Evolutionary conservation across 225 moss, liverwort and hornwort genomes (phyloP).

Genomic region (Asterella californica): DNA sequence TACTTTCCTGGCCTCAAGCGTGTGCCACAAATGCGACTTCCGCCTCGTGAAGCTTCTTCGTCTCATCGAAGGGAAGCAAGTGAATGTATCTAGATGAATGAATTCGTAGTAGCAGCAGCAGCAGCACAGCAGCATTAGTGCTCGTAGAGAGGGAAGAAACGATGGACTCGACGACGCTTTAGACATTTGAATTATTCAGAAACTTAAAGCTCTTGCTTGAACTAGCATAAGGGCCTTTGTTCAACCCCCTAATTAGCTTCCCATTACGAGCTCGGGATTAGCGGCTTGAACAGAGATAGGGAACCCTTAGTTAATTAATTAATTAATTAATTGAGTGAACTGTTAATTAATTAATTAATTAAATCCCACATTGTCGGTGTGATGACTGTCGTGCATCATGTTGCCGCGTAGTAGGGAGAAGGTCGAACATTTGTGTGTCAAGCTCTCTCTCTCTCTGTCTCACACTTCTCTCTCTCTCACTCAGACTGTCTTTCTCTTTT

Average conservation of each 20-base stretch:
- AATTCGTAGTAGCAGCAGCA: not conserved
- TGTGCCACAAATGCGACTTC: not conserved
- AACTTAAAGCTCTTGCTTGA: constrained; percentile 24
- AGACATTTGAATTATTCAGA: constrained; percentile 16
- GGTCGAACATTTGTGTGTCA: no score
- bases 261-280: not conserved
- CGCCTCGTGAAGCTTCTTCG: not conserved
- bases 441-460: no score
- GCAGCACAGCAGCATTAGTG: constrained; percentile 10
- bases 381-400: not conserved
- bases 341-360: constrained; percentile 17
- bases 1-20: not conserved
- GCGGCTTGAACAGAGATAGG: constrained; percentile 31
- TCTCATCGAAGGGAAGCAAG: not conserved
- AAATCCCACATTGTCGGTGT: not conserved
- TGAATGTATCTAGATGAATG: no score
- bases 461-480: no score
- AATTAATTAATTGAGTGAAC: constrained; percentile 10
- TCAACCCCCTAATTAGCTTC: constrained; percentile 27
- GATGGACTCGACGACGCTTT: constrained; percentile 9
- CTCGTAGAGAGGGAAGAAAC: not conserved
- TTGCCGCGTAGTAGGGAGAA: no score
- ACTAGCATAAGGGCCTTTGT: constrained; percentile 24
- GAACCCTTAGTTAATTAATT: constrained; percentile 7
- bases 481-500: no score